Evolutionary conservation across 2,329 filamentous ascomycete species (phyloP).

Genomic region (Bipolaris sorokiniana): DNA sequence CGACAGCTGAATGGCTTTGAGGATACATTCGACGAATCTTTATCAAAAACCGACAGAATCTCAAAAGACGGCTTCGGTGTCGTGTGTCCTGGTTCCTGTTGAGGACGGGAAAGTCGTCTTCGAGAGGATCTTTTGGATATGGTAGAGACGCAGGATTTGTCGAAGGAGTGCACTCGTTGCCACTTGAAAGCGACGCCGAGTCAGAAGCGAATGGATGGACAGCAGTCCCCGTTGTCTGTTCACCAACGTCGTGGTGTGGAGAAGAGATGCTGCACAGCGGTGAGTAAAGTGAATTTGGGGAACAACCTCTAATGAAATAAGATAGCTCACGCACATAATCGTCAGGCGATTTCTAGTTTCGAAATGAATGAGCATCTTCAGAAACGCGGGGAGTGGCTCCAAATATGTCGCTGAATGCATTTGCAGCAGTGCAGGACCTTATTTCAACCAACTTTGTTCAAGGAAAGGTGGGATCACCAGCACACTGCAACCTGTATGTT

Average conservation of each 20-base stretch:
- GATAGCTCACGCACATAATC: constrained; percentile 17
- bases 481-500: not conserved
- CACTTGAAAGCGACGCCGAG: not conserved
- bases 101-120: not conserved
- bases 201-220: not conserved
- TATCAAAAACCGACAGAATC: constrained; percentile 1
- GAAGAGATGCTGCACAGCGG: constrained; percentile 2
- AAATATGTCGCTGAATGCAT: constrained; percentile 7
- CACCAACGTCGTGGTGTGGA: not conserved
- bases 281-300: constrained; percentile 1
- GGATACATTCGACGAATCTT: constrained; percentile 5
- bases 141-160: not conserved
- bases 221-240: not conserved
- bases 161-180: not conserved
- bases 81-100: not conserved
- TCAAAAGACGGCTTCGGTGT: constrained; percentile 4
- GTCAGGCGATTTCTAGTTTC: constrained; percentile 12
- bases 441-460: constrained; percentile 7
- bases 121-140: not conserved
- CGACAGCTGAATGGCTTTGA: not conserved
- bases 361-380: constrained; percentile 18
- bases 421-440: constrained; percentile 18
- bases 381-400: constrained; percentile 4
- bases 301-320: not conserved
- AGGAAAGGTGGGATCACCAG: not conserved